A percentile compares a stretch with the other conserved stretches of the same genome.
phyloP scores from a whole-genome alignment of 2,329 filamentous ascomycete species.

The Amauroascus niger region DNA sequence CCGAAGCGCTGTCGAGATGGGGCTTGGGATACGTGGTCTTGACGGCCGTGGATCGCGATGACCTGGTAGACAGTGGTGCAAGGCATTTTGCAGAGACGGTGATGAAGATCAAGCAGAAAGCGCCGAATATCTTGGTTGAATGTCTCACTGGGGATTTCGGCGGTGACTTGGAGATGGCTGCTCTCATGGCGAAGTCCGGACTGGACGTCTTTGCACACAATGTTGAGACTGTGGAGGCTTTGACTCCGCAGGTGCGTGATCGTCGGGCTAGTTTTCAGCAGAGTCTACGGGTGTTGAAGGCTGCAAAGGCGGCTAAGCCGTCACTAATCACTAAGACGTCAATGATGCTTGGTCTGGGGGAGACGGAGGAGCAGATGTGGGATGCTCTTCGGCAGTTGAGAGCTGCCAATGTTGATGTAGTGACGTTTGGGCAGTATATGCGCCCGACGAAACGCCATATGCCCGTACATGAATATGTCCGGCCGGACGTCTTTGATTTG shows the following conservation, averaged over 20 bases:
- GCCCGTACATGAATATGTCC: slow-evolving; percentile 91
- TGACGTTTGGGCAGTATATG: slow-evolving; percentile 99
- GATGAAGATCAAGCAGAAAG: slow-evolving; percentile 78
- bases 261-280: slow-evolving; percentile 81
- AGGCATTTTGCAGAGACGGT: slow-evolving; percentile 89
- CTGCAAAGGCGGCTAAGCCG: slow-evolving; percentile 67
- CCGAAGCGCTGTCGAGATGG: slow-evolving; percentile 86
- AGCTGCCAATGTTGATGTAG: slow-evolving; percentile 74
- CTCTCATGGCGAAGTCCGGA: slow-evolving; percentile 72
- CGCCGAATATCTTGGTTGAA: slow-evolving; percentile 38
- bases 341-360: slow-evolving; percentile 90
- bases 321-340: slow-evolving; percentile 96
- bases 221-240: slow-evolving; percentile 81
- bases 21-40: slow-evolving; percentile 92
- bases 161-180: slow-evolving; percentile 79
- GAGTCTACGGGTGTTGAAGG: slow-evolving; percentile 66
- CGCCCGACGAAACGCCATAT: slow-evolving; percentile 95
- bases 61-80: slow-evolving; percentile 79
- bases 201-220: slow-evolving; percentile 97
- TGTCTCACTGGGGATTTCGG: slow-evolving; percentile 65
- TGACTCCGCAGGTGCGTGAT: slow-evolving; percentile 85
- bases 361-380: slow-evolving; percentile 79
- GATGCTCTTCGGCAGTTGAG: slow-evolving; percentile 70
- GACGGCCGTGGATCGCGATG: slow-evolving; percentile 88
- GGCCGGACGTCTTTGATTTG: slow-evolving; percentile 79